Percentiles rank a stretch among this genome's conserved stretches.
Evolutionary conservation across 257 asterid species (phyloP).

Genomic region (Capsicum pubescens): DNA sequence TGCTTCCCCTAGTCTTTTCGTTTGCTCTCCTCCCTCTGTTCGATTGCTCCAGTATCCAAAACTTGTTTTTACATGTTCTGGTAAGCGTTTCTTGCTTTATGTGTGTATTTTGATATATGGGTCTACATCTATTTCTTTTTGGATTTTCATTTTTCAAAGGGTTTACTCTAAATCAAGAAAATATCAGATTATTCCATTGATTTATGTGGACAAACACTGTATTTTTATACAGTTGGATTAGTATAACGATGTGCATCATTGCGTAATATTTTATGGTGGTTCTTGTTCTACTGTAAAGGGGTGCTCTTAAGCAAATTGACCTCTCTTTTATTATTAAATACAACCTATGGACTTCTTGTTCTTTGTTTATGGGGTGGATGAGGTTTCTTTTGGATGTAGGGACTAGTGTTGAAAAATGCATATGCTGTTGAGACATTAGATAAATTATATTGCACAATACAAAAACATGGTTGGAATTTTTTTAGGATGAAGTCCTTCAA

Average conservation of each 20-base stretch:
- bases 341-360: neutral
- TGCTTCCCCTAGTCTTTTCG: neutral
- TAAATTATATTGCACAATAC: neutral
- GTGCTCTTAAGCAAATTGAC: neutral
- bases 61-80: neutral
- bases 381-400: neutral
- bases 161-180: neutral
- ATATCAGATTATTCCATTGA: neutral
- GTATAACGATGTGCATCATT: neutral
- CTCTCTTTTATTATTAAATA: too few species aligned
- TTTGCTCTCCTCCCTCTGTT: neutral
- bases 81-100: neutral
- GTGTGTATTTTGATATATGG: neutral
- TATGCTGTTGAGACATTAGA: neutral
- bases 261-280: neutral
- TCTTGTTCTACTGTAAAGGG: neutral
- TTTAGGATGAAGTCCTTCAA: neutral
- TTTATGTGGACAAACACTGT: neutral
- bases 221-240: neutral
- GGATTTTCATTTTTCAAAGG: neutral
- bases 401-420: neutral
- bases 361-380: neutral
- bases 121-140: neutral
- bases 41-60: neutral
- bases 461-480: neutral